Evolutionary conservation across 768 basidiomycete genomes (phyloP).

Genomic region (Russula sp.): DNA sequence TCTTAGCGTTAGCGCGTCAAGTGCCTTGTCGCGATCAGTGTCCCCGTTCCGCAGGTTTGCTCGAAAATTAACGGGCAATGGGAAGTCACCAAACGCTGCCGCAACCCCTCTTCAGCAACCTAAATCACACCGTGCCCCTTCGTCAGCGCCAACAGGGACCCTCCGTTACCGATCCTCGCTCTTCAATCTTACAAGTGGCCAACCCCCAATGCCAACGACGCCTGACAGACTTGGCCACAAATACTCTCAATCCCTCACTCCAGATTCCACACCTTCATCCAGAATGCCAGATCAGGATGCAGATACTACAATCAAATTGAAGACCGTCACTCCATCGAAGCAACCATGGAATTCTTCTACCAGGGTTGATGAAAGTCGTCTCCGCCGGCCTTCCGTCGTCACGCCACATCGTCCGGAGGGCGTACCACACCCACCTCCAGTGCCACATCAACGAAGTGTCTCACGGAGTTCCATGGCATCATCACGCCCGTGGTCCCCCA

Average conservation of each 20-base stretch:
- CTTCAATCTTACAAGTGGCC: slow-evolving; percentile 48
- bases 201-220: slow-evolving; percentile 48
- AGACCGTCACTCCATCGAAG: slow-evolving; percentile 14
- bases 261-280: slow-evolving; percentile 58
- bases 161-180: slow-evolving; percentile 65
- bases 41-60: slow-evolving; percentile 81
- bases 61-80: slow-evolving; percentile 56
- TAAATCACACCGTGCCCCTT: slow-evolving; percentile 46
- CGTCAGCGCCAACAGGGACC: slow-evolving; percentile 52
- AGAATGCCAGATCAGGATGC: slow-evolving; percentile 39
- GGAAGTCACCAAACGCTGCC: slow-evolving; percentile 35
- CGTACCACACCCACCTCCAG: slow-evolving; percentile 7
- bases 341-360: slow-evolving; percentile 80
- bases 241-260: slow-evolving; percentile 67
- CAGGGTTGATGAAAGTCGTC: slow-evolving; percentile 59
- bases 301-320: slow-evolving; percentile 44
- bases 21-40: slow-evolving; percentile 68
- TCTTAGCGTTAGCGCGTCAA: slow-evolving; percentile 42
- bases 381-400: slow-evolving; percentile 49
- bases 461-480: slow-evolving; percentile 31
- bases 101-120: slow-evolving; percentile 48
- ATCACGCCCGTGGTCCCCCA: slow-evolving; percentile 30
- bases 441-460: slow-evolving; percentile 25
- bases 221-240: slow-evolving; percentile 63
- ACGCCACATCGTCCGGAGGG: slow-evolving; percentile 28